A percentile compares a stretch with the other conserved stretches of the same genome.
These are phyloP conservation scores for Clitopilus passeckerianus DNA, from an alignment of 768 basidiomycete species.

Conservation along the genomic window DNA sequence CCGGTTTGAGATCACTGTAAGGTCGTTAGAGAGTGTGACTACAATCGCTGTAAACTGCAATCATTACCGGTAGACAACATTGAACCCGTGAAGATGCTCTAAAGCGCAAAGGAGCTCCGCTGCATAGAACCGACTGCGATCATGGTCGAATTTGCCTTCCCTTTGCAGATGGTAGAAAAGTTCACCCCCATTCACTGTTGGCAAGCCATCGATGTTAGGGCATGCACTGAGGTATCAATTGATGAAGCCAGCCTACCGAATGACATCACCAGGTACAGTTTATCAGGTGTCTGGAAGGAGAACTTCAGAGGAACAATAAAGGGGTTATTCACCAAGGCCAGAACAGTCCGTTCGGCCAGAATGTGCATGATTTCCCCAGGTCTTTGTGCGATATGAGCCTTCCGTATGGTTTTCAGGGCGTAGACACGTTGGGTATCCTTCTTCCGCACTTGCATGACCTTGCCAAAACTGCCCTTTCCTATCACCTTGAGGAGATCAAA, in stretches of 20 bases:
- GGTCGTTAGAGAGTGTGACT: not conserved
- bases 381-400: conserved; percentile 94
- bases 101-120: conserved; percentile 94
- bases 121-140: conserved; percentile 92
- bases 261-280: conserved; percentile 95
- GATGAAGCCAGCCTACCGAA: conserved; percentile 54
- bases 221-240: not conserved
- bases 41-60: conserved; percentile 3
- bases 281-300: conserved; percentile 97
- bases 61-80: conserved; percentile 90
- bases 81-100: conserved; percentile 95
- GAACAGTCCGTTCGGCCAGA: conserved; percentile 92
- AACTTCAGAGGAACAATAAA: conserved; percentile 99
- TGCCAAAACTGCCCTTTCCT: conserved; percentile 96
- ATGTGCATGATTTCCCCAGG: conserved; percentile 98
- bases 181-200: conserved; percentile 90
- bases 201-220: conserved; percentile 1
- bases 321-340: conserved; percentile 96
- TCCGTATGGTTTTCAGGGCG: conserved; percentile 96
- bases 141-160: conserved; percentile 94
- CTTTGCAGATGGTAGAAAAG: conserved; percentile 96
- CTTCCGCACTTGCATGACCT: conserved; percentile 99
- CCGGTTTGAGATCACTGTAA: conserved; percentile 87
- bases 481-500: conserved; percentile 98
- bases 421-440: conserved; percentile 98